Evolutionary conservation across 108 stramenopile species (phyloP).

Genomic region (Cafeteria roenbergensis): DNA sequence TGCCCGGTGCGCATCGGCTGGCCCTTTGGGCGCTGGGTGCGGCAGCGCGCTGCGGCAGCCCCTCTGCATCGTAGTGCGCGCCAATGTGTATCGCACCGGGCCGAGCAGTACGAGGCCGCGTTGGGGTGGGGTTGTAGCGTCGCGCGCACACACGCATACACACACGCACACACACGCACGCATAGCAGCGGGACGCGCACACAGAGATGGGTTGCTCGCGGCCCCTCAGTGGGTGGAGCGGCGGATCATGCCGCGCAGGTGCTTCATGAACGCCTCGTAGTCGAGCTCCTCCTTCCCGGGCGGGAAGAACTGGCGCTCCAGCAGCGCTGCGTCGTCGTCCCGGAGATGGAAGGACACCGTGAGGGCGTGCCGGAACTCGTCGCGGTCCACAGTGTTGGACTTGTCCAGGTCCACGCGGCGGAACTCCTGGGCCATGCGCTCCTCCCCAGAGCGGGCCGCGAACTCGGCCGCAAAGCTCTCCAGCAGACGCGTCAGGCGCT

Average conservation of each 20-base stretch:
- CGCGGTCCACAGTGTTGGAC: conserved; percentile 3
- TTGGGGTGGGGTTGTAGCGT: too few species aligned
- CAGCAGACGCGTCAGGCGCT: neutral
- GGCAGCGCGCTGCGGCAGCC: too few species aligned
- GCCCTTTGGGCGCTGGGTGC: too few species aligned
- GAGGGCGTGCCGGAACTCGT: conserved; percentile 1
- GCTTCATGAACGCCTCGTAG: neutral
- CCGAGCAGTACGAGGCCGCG: too few species aligned
- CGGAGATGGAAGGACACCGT: neutral
- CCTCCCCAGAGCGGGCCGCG: neutral
- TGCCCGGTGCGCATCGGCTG: too few species aligned
- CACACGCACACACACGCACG: too few species aligned
- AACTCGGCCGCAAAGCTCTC: neutral
- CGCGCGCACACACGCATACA: too few species aligned
- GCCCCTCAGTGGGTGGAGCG: neutral
- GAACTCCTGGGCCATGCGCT: neutral
- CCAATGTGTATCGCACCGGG: too few species aligned
- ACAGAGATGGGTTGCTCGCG: too few species aligned
- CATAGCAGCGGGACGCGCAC: too few species aligned
- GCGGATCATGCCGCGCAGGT: neutral
- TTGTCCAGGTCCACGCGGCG: conserved; percentile 1
- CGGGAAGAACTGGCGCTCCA: conserved; percentile 7
- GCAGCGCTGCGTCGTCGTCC: conserved; percentile 3
- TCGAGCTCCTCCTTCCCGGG: neutral
- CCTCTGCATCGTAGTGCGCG: too few species aligned